Base-by-base conservation (phyloP, 805 yeast species). In the Candida qinlingensis region DNA sequence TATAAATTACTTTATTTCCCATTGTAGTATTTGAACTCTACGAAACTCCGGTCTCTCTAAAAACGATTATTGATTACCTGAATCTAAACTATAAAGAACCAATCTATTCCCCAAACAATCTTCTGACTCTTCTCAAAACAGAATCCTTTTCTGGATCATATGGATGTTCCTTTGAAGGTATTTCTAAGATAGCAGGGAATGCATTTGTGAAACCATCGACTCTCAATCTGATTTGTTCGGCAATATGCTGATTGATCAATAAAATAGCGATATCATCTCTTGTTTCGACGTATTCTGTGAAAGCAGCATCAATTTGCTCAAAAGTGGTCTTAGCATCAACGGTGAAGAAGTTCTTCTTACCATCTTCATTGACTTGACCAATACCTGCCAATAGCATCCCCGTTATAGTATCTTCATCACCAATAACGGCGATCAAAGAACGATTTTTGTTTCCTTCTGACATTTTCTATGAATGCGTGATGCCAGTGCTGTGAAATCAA, bases 121-220 rank as follows among this genome's bases (percentile, higher is more conserved):
- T 83, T 74, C 96, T 85, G 34, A 94, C 99, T 66, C 96, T 86
- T 70, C 92, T 84, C 69, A 94, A 76, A 38, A 94, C 90, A 25
- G 96, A 85, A 69, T 94, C 99, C 80, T 92, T 94, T 67, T 92
- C 98, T 25, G 99, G 99, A 67, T 94, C 76, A 67, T 94, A 94
- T 26, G 99, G 98, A 67, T 94, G 98, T 64, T 94, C 99, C 73
- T 94, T 94, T 12, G 97, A 89, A 29, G 99, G 99, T 53, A 94
- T 94, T 70, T 94, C 99, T 62, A 94, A 75, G 42, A 94, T 81
- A 3, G 99, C 97, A 7, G 99, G 99, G 69, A 94, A 94, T 9
- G 99, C 96, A 54, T 83, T 80, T 13, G 95, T 81, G 70, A 78
- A 94, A 42, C 79, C 75, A 61, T 94, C 99, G 41, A 94, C 89